These are phyloP conservation scores for Zygosaccharomyces pseudobailii DNA, from an alignment of 1,139 yeast genomes.

Conservation along the genomic window DNA sequence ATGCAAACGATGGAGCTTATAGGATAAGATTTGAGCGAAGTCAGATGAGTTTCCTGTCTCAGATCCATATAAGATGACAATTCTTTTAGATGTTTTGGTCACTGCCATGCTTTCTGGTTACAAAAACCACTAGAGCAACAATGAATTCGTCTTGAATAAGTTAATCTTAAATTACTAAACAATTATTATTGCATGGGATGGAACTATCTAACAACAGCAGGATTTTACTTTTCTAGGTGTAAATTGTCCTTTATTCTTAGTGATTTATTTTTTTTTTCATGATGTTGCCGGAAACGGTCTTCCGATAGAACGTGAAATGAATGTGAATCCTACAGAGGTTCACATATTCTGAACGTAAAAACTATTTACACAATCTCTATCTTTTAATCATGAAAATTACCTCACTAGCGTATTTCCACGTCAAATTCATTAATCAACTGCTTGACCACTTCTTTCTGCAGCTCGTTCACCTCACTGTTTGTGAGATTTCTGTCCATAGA, in stretches of 20 bases:
- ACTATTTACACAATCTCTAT: slow-evolving; percentile 8
- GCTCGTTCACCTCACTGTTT: slow-evolving; percentile 67
- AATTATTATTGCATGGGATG: neutral
- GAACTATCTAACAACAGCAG: neutral
- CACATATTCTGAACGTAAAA: no score
- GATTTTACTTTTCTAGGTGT: neutral
- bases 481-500: slow-evolving; percentile 92
- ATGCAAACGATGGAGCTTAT: slow-evolving; percentile 52
- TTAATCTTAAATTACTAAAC: neutral
- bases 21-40: slow-evolving; percentile 62
- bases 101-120: slow-evolving; percentile 2
- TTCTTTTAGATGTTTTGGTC: slow-evolving; percentile 20
- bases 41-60: slow-evolving; percentile 94
- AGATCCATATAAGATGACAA: slow-evolving; percentile 77
- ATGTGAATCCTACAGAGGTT: neutral
- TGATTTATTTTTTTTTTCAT: slow-evolving; percentile 49
- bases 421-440: slow-evolving; percentile 49
- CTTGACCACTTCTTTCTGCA: slow-evolving; percentile 60
- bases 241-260: slow-evolving; percentile 2
- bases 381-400: neutral
- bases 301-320: slow-evolving; percentile 45
- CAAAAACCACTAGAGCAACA: neutral
- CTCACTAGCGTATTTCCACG: slow-evolving; percentile 55
- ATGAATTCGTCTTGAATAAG: neutral
- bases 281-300: slow-evolving; percentile 51